Conservation (phyloP, 805 yeast genomes). For the Barnettozyma vustinii region DNA sequence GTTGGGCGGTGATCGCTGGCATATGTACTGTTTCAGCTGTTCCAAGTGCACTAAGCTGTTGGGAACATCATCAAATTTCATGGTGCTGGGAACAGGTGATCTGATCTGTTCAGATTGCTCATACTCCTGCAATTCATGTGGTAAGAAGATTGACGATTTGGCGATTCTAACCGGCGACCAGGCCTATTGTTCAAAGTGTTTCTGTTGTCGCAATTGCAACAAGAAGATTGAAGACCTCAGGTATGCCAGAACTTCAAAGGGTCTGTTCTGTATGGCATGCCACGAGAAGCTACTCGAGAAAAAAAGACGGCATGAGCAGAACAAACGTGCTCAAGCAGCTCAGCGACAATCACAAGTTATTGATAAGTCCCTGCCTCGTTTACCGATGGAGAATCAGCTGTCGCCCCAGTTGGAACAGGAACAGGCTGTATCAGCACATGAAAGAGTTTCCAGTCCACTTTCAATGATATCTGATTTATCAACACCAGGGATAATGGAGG, state of each 20-base stretch:
- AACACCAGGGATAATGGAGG: conserved; percentile 11
- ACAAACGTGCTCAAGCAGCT: conserved; percentile 17
- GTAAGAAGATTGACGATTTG: conserved; percentile 81
- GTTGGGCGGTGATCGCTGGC: conserved; percentile 94
- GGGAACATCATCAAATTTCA: conserved; percentile 83
- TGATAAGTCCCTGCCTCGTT: conserved; percentile 20
- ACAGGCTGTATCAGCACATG: conserved; percentile 8
- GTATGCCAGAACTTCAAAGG: conserved; percentile 90
- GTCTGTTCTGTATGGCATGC: conserved; percentile 88
- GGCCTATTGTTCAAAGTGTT: conserved; percentile 89
- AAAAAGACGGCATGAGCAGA: conserved; percentile 62
- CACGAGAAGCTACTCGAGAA: conserved; percentile 78
- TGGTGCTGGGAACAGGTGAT: conserved; percentile 90
- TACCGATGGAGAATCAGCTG: conserved; percentile 13
- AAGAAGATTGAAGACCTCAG: conserved; percentile 79
- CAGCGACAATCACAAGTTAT: conserved; percentile 13
- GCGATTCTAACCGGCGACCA: conserved; percentile 94
- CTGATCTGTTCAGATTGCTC: conserved; percentile 88
- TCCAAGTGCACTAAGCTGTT: conserved; percentile 73
- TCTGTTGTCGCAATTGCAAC: conserved; percentile 84
- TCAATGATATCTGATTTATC: conserved; percentile 18
- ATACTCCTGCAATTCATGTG: conserved; percentile 83
- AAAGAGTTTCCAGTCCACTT: conserved; percentile 13
- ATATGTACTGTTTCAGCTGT: conserved; percentile 86
- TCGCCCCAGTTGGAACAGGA: conserved; percentile 1